phyloP scores from a whole-genome alignment of 2,329 filamentous ascomycete species.

The Pyrenophora tritici-repentis region DNA sequence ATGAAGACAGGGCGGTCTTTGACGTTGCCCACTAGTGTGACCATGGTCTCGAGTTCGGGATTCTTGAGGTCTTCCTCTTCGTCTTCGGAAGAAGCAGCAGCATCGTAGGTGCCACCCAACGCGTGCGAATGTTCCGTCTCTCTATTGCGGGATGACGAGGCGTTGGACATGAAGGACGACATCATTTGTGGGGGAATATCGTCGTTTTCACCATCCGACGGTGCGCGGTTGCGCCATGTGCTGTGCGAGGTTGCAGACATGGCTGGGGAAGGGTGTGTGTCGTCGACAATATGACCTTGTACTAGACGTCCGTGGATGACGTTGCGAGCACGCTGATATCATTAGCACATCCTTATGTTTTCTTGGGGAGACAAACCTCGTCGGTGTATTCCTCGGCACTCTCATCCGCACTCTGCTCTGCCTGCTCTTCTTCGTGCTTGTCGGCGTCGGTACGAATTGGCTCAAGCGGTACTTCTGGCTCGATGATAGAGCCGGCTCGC shows the following conservation, averaged over 20 bases:
- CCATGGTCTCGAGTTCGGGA: slow-evolving; percentile 85
- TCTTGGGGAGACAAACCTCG: slow-evolving; percentile 50
- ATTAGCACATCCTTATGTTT: slow-evolving; percentile 16
- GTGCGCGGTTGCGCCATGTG: slow-evolving; percentile 51
- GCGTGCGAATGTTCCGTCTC: slow-evolving; percentile 64
- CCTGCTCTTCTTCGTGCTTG: slow-evolving; percentile 23
- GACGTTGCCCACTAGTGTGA: slow-evolving; percentile 96
- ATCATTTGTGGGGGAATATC: slow-evolving; percentile 81
- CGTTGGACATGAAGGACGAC: slow-evolving; percentile 79
- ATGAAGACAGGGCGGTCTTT: slow-evolving; percentile 87
- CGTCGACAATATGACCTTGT: slow-evolving; percentile 93
- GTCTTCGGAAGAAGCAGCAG: slow-evolving; percentile 81
- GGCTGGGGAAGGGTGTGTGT: slow-evolving; percentile 82
- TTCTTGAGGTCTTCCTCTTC: slow-evolving; percentile 89
- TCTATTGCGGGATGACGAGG: slow-evolving; percentile 59
- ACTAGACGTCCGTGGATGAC: slow-evolving; percentile 90
- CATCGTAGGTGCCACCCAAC: slow-evolving; percentile 83
- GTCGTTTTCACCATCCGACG: slow-evolving; percentile 54
- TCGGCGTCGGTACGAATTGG: slow-evolving; percentile 28
- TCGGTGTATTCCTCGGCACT: slow-evolving; percentile 66
- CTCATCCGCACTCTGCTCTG: slow-evolving; percentile 28
- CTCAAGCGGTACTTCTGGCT: slow-evolving; percentile 37
- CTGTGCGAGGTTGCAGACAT: slow-evolving; percentile 67
- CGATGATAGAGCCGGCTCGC: slow-evolving; percentile 42
- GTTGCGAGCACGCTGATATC: slow-evolving; percentile 69